Evolutionary conservation across 208 protist species (phyloP).

Genomic region (Jaenimonas drosophilae): DNA sequence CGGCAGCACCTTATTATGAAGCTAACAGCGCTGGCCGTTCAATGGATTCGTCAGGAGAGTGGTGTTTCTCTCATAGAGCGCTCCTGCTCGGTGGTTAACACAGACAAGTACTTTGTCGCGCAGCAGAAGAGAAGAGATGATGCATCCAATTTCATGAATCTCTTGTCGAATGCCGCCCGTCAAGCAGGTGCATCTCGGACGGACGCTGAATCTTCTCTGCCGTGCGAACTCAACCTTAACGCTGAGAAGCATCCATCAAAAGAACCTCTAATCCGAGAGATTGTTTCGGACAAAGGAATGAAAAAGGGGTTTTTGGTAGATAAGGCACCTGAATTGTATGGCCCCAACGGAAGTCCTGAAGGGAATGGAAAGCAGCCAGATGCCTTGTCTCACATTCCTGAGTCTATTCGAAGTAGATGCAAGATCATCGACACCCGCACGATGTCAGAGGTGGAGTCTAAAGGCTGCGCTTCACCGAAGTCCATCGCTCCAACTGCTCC

Average conservation of each 20-base stretch:
- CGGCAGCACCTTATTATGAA: slow-evolving; percentile 50
- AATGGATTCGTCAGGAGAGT: slow-evolving; percentile 74
- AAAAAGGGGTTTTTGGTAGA: slow-evolving; percentile 59
- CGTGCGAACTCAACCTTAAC: background rate
- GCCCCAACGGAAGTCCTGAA: slow-evolving; percentile 37
- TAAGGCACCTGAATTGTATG: slow-evolving; percentile 38
- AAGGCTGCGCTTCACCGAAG: background rate
- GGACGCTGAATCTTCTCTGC: slow-evolving; percentile 1
- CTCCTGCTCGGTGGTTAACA: slow-evolving; percentile 28
- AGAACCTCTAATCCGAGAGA: slow-evolving; percentile 42
- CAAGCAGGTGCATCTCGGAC: slow-evolving; percentile 1
- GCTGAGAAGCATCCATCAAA: slow-evolving; percentile 4
- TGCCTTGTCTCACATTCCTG: slow-evolving; percentile 59
- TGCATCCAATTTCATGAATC: slow-evolving; percentile 3
- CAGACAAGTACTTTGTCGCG: slow-evolving; percentile 20
- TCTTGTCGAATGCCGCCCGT: slow-evolving; percentile 6
- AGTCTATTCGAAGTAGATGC: slow-evolving; percentile 57
- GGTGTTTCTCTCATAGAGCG: slow-evolving; percentile 32
- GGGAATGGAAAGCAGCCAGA: slow-evolving; percentile 38
- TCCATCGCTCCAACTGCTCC: background rate
- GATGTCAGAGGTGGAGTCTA: background rate
- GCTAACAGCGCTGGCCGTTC: slow-evolving; percentile 41
- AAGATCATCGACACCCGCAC: slow-evolving; percentile 60
- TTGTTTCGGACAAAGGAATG: slow-evolving; percentile 34
- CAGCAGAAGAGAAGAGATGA: background rate